Percentiles rank a stretch among this genome's conserved stretches.
phyloP scores from a whole-genome alignment of 2,329 filamentous ascomycete genomes.

The Verticillium tricorpus region DNA sequence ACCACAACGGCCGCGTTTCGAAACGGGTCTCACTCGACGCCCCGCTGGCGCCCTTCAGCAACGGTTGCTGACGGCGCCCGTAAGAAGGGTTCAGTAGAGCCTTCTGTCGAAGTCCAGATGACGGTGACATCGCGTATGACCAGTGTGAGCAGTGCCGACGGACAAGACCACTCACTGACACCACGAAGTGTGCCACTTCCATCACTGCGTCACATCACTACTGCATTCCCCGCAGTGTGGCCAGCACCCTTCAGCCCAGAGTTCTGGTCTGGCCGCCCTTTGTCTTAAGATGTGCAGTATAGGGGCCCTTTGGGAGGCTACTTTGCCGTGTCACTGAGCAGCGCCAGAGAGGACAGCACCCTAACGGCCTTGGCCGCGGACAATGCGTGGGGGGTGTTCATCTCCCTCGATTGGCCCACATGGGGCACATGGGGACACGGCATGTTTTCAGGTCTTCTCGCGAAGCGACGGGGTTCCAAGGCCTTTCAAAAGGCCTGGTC shows the following conservation, averaged over 20 bases:
- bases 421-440: too few relatives aligned
- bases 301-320: constrained; percentile 4
- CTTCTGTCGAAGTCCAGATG: background rate
- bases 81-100: background rate
- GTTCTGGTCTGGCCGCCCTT: background rate
- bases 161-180: background rate
- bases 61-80: background rate
- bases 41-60: background rate
- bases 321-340: background rate
- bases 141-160: background rate
- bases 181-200: background rate
- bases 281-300: constrained; percentile 24
- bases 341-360: background rate
- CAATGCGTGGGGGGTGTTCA: background rate
- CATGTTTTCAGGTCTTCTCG: too few relatives aligned
- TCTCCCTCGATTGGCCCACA: background rate
- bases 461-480: background rate
- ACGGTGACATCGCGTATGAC: background rate
- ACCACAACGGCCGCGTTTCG: background rate
- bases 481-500: background rate
- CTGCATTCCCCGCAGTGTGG: background rate
- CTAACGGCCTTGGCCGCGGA: background rate
- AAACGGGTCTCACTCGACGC: background rate
- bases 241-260: background rate
- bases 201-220: background rate